Evolutionary conservation across 2,329 filamentous ascomycete species (phyloP).

Genomic region (Pseudohalonectria lignicola): DNA sequence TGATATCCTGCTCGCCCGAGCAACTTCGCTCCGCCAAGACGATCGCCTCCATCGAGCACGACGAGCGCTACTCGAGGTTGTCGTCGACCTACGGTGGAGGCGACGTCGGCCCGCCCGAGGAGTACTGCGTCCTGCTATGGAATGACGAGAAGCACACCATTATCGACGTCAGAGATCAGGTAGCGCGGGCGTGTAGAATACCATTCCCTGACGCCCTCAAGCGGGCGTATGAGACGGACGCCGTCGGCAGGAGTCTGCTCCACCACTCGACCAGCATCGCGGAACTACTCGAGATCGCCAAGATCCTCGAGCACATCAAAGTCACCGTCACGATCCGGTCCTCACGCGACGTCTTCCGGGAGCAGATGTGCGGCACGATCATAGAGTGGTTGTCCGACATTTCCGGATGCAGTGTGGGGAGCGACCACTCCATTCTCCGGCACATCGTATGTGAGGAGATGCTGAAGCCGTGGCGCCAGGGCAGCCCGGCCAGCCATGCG

Average conservation of each 20-base stretch:
- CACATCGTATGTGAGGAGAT: slow-evolving; percentile 84
- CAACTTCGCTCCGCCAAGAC: slow-evolving; percentile 83
- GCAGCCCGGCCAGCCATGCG: slow-evolving; percentile 72
- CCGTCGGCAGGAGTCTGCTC: slow-evolving; percentile 76
- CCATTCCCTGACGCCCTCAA: slow-evolving; percentile 55
- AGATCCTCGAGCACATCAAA: slow-evolving; percentile 87
- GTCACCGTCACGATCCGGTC: slow-evolving; percentile 92
- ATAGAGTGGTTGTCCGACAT: slow-evolving; percentile 95
- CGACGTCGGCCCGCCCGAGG: slow-evolving; percentile 54
- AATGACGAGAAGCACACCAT: slow-evolving; percentile 99
- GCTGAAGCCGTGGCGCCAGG: slow-evolving; percentile 75
- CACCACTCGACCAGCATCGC: slow-evolving; percentile 64
- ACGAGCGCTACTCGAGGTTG: slow-evolving; percentile 72
- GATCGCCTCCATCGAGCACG: slow-evolving; percentile 64
- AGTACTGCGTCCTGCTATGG: slow-evolving; percentile 84
- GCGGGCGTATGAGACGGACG: slow-evolving; percentile 80
- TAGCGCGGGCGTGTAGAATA: slow-evolving; percentile 77
- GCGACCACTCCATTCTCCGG: slow-evolving; percentile 68
- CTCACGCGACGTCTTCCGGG: slow-evolving; percentile 86
- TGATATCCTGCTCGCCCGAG: slow-evolving; percentile 95
- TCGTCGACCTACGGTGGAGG: slow-evolving; percentile 63
- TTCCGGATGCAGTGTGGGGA: slow-evolving; percentile 73
- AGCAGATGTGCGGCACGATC: slow-evolving; percentile 97
- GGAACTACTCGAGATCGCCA: slow-evolving; percentile 65
- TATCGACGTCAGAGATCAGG: slow-evolving; percentile 79